phyloP scores from a whole-genome alignment of 495 filamentous ascomycete genomes.

The Opeltia flavorubescens region DNA sequence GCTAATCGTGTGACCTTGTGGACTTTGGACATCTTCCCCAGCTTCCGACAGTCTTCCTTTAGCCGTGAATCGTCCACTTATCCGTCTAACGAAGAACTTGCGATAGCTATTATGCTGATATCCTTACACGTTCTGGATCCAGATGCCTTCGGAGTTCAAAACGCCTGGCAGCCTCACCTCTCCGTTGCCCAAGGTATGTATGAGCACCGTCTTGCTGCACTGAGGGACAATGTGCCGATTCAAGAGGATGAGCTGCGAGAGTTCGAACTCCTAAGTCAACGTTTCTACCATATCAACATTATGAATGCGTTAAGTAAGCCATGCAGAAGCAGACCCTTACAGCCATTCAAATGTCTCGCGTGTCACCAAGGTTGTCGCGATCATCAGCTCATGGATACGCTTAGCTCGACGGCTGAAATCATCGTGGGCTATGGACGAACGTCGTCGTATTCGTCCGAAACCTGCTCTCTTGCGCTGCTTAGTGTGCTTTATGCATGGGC shows the following conservation, averaged over 20 bases:
- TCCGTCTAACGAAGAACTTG: neutral
- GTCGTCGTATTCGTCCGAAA: too few relatives aligned
- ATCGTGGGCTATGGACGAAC: too few relatives aligned
- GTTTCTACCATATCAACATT: neutral
- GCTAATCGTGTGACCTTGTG: neutral
- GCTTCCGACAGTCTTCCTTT: neutral
- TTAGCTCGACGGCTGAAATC: neutral
- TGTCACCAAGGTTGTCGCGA: neutral
- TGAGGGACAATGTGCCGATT: neutral
- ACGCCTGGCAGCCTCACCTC: neutral
- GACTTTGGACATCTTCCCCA: neutral
- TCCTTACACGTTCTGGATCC: neutral
- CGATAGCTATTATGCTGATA: neutral
- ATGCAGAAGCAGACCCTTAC: neutral
- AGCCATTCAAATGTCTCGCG: too few relatives aligned
- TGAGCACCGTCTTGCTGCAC: neutral
- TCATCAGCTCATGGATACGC: neutral
- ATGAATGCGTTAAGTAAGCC: neutral
- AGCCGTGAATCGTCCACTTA: neutral
- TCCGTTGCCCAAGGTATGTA: neutral
- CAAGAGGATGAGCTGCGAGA: neutral
- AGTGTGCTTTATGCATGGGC: too few relatives aligned
- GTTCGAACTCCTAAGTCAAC: neutral
- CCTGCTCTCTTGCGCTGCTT: too few relatives aligned
- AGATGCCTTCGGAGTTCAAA: neutral